phyloP scores from a whole-genome alignment of 345 rosid genomes.

The Hypericum androsaemum region DNA sequence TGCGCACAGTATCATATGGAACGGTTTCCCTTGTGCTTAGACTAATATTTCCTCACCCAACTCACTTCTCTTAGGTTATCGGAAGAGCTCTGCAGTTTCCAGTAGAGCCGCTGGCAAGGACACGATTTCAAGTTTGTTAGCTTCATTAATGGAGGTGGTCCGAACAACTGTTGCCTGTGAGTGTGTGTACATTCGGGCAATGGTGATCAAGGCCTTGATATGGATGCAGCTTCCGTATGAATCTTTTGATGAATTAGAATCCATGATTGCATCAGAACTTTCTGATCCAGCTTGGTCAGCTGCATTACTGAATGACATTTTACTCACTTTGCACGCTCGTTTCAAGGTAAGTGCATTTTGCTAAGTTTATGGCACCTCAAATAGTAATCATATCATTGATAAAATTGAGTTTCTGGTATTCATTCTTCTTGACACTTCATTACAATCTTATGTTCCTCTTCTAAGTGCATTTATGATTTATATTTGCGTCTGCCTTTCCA shows the following conservation, averaged over 20 bases:
- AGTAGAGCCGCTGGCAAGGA: slow-evolving; percentile 66
- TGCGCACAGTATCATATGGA: no score
- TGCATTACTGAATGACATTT: slow-evolving; percentile 77
- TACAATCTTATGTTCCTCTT: no score
- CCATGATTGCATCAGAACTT: slow-evolving; percentile 96
- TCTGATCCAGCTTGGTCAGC: slow-evolving; percentile 99
- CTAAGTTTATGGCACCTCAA: no score
- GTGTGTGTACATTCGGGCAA: slow-evolving; percentile 94
- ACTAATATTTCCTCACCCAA: slow-evolving; percentile 9
- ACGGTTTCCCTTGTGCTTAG: background rate
- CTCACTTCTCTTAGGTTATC: slow-evolving; percentile 29
- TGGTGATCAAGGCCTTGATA: slow-evolving; percentile 98
- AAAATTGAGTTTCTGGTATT: no score
- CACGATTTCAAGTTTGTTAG: slow-evolving; percentile 81
- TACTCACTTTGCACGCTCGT: slow-evolving; percentile 99
- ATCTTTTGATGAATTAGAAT: slow-evolving; percentile 85
- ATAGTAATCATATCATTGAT: no score
- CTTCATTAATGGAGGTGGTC: slow-evolving; percentile 95
- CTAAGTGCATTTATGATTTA: no score
- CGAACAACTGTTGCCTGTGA: slow-evolving; percentile 99
- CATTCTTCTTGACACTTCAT: no score
- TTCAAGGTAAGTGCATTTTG: slow-evolving; percentile 53
- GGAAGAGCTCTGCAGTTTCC: slow-evolving; percentile 57
- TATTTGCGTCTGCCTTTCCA: background rate
- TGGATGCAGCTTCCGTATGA: slow-evolving; percentile 99